Conservation (phyloP, 139 green algal species). For the Picochlorum sp. region DNA sequence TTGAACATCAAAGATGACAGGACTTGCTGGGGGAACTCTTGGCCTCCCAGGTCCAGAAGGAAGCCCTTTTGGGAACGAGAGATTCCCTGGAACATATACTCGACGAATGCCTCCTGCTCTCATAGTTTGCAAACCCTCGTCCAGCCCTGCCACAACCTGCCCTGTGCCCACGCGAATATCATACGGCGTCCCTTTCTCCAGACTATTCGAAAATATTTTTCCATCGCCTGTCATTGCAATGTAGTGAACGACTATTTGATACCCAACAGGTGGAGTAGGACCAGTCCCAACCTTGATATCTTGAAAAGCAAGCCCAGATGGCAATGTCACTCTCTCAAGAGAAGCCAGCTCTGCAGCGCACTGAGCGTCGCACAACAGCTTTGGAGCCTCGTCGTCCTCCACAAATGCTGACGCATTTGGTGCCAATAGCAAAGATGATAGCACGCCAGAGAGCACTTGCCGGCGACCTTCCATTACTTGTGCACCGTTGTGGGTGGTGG, state of each 20-base stretch:
- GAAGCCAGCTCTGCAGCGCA: slow-evolving; percentile 41
- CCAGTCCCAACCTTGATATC: slow-evolving; percentile 74
- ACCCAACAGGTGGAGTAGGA: slow-evolving; percentile 39
- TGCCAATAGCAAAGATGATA: background rate
- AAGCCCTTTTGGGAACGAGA: slow-evolving; percentile 87
- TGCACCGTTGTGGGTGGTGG: no score
- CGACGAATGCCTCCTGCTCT: slow-evolving; percentile 67
- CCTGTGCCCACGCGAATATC: slow-evolving; percentile 71
- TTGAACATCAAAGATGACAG: slow-evolving; percentile 84
- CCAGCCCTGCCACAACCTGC: slow-evolving; percentile 65
- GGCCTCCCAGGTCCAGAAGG: slow-evolving; percentile 49
- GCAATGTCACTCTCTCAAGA: slow-evolving; percentile 35
- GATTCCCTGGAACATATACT: slow-evolving; percentile 85
- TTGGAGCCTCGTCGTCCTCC: slow-evolving; percentile 4
- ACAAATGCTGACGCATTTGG: background rate
- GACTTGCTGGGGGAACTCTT: slow-evolving; percentile 48
- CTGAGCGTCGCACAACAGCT: slow-evolving; percentile 53
- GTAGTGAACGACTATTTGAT: slow-evolving; percentile 80
- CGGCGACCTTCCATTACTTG: no score
- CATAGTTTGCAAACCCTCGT: slow-evolving; percentile 87
- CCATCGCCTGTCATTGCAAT: slow-evolving; percentile 72
- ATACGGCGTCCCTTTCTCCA: slow-evolving; percentile 77
- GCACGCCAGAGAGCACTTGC: background rate
- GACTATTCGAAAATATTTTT: slow-evolving; percentile 71
- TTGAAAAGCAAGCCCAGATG: slow-evolving; percentile 79